Evolutionary conservation across 768 basidiomycete species (phyloP).

Genomic region (Rhodocollybia butyracea): DNA sequence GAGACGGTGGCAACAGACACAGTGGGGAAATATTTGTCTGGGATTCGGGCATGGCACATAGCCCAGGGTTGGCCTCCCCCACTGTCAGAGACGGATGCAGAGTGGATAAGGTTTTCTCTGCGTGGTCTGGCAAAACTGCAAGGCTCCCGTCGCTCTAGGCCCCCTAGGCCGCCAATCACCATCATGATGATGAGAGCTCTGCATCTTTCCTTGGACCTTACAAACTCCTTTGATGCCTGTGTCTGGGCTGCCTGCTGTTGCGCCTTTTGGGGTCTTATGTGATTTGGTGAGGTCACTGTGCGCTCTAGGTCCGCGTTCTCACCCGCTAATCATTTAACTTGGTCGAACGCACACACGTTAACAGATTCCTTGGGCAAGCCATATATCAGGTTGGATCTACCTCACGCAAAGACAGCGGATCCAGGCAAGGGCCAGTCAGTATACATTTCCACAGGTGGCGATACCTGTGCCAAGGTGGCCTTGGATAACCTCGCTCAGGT

Average conservation of each 20-base stretch:
- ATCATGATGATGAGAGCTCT: conserved; percentile 26
- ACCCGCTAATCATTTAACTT: no score
- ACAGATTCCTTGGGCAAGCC: no score
- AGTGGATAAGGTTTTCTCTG: conserved; percentile 24
- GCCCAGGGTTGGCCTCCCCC: conserved; percentile 35
- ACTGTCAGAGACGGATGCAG: conserved; percentile 15
- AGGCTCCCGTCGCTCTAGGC: conserved; percentile 8
- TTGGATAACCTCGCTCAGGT: conserved; percentile 25
- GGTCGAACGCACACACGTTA: no score
- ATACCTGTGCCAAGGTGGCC: conserved; percentile 24
- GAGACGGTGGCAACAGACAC: conserved; percentile 31
- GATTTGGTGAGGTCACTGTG: no score
- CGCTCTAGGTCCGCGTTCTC: no score
- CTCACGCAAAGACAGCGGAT: conserved; percentile 32
- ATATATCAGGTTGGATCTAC: conserved; percentile 28
- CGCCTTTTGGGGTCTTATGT: no score
- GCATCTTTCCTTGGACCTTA: conserved; percentile 15
- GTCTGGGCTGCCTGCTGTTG: conserved; percentile 36
- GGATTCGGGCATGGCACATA: conserved; percentile 34
- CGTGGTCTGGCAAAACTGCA: conserved; percentile 26
- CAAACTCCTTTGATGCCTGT: conserved; percentile 34
- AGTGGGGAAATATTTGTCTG: conserved; percentile 39
- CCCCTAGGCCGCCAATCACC: conserved; percentile 29
- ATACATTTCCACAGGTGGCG: conserved; percentile 25
- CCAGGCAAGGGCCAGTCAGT: conserved; percentile 28